phyloP scores from a whole-genome alignment of 2,329 filamentous ascomycete genomes.

The Botryotinia narcissicola region DNA sequence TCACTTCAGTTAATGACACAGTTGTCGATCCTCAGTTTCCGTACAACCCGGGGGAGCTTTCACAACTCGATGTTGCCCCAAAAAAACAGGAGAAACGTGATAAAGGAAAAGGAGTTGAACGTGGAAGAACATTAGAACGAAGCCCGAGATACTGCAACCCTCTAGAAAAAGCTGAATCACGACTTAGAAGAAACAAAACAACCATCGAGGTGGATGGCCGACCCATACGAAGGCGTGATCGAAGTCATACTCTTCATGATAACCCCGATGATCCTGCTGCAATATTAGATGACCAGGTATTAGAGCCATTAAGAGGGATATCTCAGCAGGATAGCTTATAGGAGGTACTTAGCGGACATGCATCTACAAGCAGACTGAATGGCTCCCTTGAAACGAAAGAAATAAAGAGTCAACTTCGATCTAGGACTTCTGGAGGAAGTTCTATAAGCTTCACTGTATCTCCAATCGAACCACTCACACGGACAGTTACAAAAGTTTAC shows the following conservation, averaged over 20 bases:
- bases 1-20: neutral
- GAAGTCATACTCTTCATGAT: constrained; percentile 36
- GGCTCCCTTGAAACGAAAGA: neutral
- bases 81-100: neutral
- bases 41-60: constrained; percentile 10
- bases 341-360: constrained; percentile 28
- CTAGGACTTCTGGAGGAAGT: neutral
- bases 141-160: constrained; percentile 30
- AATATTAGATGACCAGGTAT: constrained; percentile 34
- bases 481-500: constrained; percentile 23
- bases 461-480: constrained; percentile 10
- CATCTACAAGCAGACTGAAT: constrained; percentile 5
- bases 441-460: constrained; percentile 6
- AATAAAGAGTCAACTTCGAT: constrained; percentile 5
- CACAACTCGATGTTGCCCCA: neutral
- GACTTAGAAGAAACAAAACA: constrained; percentile 25
- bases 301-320: constrained; percentile 35
- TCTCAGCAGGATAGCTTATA: constrained; percentile 31
- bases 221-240: constrained; percentile 31
- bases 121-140: constrained; percentile 31
- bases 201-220: constrained; percentile 33
- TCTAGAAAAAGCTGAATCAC: constrained; percentile 33
- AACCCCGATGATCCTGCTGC: constrained; percentile 33
- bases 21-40: neutral
- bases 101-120: constrained; percentile 27